Percentiles rank a stretch among this genome's conserved stretches.
These are phyloP conservation scores for Exophiala lecanii-corni DNA, from an alignment of 2,329 filamentous ascomycete species.

Conservation along the genomic window DNA sequence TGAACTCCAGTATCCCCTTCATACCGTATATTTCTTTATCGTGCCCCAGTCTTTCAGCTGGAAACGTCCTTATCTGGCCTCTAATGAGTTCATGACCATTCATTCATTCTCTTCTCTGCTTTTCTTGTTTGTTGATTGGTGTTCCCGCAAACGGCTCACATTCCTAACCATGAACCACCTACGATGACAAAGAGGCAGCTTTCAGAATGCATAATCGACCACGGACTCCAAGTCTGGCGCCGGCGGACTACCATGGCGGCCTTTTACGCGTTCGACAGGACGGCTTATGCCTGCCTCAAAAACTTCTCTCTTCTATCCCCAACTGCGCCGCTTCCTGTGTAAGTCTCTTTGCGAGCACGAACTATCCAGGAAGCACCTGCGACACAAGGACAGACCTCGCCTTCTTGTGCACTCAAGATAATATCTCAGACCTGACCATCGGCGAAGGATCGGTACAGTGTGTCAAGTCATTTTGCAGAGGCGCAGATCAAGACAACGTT, in stretches of 20 bases:
- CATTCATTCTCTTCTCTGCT: slow-evolving; percentile 5
- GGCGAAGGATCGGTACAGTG: slow-evolving; percentile 70
- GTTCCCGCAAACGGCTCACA: slow-evolving; percentile 19
- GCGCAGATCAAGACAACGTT: slow-evolving; percentile 41
- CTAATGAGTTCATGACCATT: slow-evolving; percentile 12
- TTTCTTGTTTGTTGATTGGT: no score
- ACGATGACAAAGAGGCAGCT: slow-evolving; percentile 19
- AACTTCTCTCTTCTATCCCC: slow-evolving; percentile 29
- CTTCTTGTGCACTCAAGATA: slow-evolving; percentile 60
- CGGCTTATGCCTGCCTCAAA: slow-evolving; percentile 20
- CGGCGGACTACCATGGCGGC: slow-evolving; percentile 6
- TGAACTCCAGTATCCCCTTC: slow-evolving; percentile 7
- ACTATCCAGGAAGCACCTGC: slow-evolving; percentile 52
- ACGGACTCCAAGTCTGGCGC: slow-evolving; percentile 14
- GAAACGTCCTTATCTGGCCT: no score
- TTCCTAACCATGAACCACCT: slow-evolving; percentile 11
- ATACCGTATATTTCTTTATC: slow-evolving; percentile 13
- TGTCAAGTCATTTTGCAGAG: slow-evolving; percentile 55
- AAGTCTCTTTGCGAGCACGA: slow-evolving; percentile 56
- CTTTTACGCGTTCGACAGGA: slow-evolving; percentile 11
- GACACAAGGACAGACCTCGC: slow-evolving; percentile 49
- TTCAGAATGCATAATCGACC: slow-evolving; percentile 15
- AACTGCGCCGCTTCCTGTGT: slow-evolving; percentile 60
- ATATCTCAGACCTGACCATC: slow-evolving; percentile 60
- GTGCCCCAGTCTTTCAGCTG: not conserved